Evolutionary conservation across 176 grass and related monocot genomes (phyloP), one percentile per base, ranked within the genome.

Genomic region (barley (Hordeum vulgare)): DNA sequence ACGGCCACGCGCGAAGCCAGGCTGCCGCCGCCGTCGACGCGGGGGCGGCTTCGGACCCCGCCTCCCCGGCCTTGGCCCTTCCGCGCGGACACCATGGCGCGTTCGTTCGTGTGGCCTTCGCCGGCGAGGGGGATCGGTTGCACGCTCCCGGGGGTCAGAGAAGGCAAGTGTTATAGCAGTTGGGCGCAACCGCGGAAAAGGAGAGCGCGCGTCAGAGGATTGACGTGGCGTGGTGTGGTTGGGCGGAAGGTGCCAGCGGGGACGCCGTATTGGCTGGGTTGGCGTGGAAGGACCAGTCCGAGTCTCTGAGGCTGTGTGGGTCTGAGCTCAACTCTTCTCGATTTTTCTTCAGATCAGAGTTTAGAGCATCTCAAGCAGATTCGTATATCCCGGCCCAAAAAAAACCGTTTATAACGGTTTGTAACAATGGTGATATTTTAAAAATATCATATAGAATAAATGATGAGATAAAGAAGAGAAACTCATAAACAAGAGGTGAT

Each of bases 1-100:
- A 98, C 85, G 75, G 94, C 65, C 61, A 93, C 78, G 78, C 97
- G 93, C 60, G 74, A 34, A 49, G 74, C 81, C 45, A 80, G 41
- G 75, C 83, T 75, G 3, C 71, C 78, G 20, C 83, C 81, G 59
- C 61, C 49, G 51, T 18, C 68, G 36, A 61, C 87, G 59, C 74
- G 57, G 28, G 44, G 88, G 0, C 54, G 78, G 41, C 40, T 35
- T 3, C 77, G 87, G 29, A 21, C 76, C 20, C 44, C 71, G 26
- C 71, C 68, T 34, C 3, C 66, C 25, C 60, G 14, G 33, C 75
- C 89, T 31, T 71, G 85, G 47, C 72, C 86, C 51, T 80, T 84
- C 47, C 31, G 78, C 73, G 74, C 13, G 39, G 53, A 39, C 5
- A 85, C 93, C 93, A 95, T 95, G 71, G 37, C 26, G 64, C 59